phyloP scores from a whole-genome alignment of 257 asterid genomes.

The Solanum okadae region DNA sequence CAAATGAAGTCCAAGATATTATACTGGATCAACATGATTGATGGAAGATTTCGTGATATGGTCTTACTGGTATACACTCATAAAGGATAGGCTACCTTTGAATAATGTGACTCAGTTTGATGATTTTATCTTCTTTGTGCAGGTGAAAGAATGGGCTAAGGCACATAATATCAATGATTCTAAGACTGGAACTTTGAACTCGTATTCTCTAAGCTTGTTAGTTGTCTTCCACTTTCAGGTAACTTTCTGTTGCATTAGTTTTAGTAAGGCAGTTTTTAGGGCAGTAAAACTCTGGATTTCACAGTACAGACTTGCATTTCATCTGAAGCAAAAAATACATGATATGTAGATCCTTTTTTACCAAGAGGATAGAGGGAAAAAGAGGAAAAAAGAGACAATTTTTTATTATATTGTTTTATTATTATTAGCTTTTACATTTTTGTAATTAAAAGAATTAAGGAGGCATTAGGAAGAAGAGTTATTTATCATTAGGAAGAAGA shows the following conservation, averaged over 20 bases:
- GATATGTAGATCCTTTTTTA: neutral
- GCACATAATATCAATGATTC: constrained; percentile 71
- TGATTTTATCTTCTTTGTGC: constrained; percentile 19
- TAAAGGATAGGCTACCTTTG: constrained; percentile 1
- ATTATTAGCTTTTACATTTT: neutral
- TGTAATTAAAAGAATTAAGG: neutral
- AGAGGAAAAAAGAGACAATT: neutral
- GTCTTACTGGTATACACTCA: constrained; percentile 69
- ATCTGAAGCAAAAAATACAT: neutral
- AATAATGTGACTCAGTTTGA: constrained; percentile 3
- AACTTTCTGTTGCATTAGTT: constrained; percentile 9
- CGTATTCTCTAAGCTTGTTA: constrained; percentile 79
- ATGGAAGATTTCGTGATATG: constrained; percentile 76
- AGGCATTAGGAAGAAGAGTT: neutral
- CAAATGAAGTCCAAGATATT: constrained; percentile 90
- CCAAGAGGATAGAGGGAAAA: neutral
- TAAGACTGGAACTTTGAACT: constrained; percentile 69
- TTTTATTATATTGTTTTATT: neutral
- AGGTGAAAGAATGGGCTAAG: constrained; percentile 99
- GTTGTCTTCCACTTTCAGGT: constrained; percentile 95
- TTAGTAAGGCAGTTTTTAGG: neutral
- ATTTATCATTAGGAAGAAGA: neutral
- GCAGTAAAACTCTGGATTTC: neutral
- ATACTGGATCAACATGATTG: constrained; percentile 79
- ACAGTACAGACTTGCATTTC: neutral